Evolutionary conservation across 1,139 yeast species (phyloP), one percentile per base, ranked within the genome.

Genomic region (Suhomyces taliae): DNA sequence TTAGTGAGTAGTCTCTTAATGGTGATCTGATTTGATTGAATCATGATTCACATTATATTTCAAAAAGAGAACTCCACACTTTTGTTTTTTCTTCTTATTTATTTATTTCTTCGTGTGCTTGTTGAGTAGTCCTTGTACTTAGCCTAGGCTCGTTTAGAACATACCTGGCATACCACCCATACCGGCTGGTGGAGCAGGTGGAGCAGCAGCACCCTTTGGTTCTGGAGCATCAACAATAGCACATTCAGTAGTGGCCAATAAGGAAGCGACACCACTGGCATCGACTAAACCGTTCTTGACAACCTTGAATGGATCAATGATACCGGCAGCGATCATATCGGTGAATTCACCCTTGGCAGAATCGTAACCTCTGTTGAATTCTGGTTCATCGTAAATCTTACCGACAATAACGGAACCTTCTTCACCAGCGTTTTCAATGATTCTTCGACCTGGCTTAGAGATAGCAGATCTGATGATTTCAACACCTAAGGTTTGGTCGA

Each of bases 381-480:
- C 89, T 41, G 79, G 81, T 55, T 93, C 95, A 62, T 81, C 95
- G 66, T 84, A 91, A 59, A 93, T 82, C 81, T 93, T 93, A 56
- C 99, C 99, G 56, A 93, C 97, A 62, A 93, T 85, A 51, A 95
- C 99, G 36, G 98, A 83, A 61, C 97, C 98, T 79, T 93, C 99
- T 69, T 90, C 96, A 68, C 99, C 99, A 47, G 99, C 97, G 65
- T 93, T 93, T 74, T 95, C 98, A 59, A 93, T 93, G 64, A 93
- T 93, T 72, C 91, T 88, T 75, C 87, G 90, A 47, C 98, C 98
- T 58, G 99, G 99, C 76, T 87, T 90, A 60, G 96, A 82, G 69
- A 95, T 93, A 58, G 99, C 99, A 64, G 93, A 82, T 76, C 84
- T 87, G 73, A 93, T 91, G 73, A 90, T 90, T 62, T 91, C 91